A percentile compares a stretch with the other conserved stretches of the same genome.
Evolutionary conservation across 805 yeast species (phyloP).

Genomic region (Ogataea philodendri): DNA sequence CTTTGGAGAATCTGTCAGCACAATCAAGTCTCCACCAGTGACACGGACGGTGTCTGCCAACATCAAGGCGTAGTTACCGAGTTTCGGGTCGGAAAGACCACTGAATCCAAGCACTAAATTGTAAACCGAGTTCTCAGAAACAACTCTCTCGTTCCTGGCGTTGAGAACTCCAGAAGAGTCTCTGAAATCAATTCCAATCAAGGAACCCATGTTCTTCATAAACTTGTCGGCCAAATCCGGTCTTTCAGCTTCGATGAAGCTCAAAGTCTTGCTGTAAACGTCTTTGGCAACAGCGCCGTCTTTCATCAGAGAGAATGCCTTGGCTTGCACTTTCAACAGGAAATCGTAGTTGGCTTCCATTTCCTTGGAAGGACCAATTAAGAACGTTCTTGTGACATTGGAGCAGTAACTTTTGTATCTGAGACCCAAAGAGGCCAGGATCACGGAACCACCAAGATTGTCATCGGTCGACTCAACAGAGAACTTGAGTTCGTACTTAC

Average conservation of each 20-base stretch:
- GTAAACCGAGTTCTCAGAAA: constrained; percentile 72
- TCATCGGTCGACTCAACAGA: constrained; percentile 73
- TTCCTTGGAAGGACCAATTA: constrained; percentile 82
- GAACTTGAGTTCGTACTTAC: constrained; percentile 77
- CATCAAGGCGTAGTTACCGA: constrained; percentile 64
- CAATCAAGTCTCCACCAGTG: constrained; percentile 55
- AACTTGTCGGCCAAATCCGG: constrained; percentile 66
- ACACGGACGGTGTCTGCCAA: constrained; percentile 80
- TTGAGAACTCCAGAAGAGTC: constrained; percentile 74
- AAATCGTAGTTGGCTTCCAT: constrained; percentile 80
- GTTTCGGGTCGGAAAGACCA: constrained; percentile 51
- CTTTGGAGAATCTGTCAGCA: constrained; percentile 74
- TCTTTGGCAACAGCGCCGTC: constrained; percentile 68
- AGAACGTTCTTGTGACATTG: constrained; percentile 79
- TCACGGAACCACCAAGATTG: constrained; percentile 71
- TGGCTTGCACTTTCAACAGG: constrained; percentile 64
- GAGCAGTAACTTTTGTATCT: constrained; percentile 89
- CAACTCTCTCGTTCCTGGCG: constrained; percentile 63
- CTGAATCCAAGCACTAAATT: constrained; percentile 77
- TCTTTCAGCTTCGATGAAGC: constrained; percentile 55
- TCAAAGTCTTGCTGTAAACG: constrained; percentile 63
- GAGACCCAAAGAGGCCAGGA: constrained; percentile 78
- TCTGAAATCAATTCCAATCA: constrained; percentile 86
- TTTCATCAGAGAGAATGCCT: constrained; percentile 57
- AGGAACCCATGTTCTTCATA: constrained; percentile 81